phyloP scores from a whole-genome alignment of 2,329 filamentous ascomycete species.

The Pyrenophora tritici-repentis region DNA sequence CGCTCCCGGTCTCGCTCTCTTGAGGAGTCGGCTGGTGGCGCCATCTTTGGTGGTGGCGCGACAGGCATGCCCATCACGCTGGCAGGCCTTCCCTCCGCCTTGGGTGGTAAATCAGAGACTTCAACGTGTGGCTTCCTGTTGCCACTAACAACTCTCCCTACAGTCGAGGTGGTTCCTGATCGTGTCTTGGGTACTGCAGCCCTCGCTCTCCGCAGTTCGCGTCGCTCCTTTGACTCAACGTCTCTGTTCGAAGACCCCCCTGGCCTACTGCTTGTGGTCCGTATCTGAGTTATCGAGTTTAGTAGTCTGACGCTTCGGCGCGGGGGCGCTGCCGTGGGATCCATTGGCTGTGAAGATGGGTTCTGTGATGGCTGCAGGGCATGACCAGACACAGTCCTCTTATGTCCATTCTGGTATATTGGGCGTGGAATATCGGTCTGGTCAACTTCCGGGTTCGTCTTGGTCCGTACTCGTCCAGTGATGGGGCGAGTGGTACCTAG shows the following conservation, averaged over 20 bases:
- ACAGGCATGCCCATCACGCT: slow-evolving; percentile 37
- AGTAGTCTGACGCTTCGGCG: slow-evolving; percentile 53
- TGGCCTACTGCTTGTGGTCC: slow-evolving; percentile 67
- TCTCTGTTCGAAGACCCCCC: slow-evolving; percentile 59
- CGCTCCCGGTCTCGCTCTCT: slow-evolving; percentile 70
- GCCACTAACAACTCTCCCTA: slow-evolving; percentile 86
- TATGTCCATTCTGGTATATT: slow-evolving; percentile 65
- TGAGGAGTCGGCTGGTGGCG: slow-evolving; percentile 59
- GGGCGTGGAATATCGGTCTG: slow-evolving; percentile 45
- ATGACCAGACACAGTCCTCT: slow-evolving; percentile 91
- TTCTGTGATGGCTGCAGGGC: slow-evolving; percentile 46
- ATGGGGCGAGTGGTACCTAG: slow-evolving; percentile 47
- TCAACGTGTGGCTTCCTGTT: slow-evolving; percentile 77
- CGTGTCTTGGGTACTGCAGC: slow-evolving; percentile 72
- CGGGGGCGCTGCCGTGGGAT: slow-evolving; percentile 51
- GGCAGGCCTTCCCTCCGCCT: slow-evolving; percentile 56
- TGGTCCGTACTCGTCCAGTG: slow-evolving; percentile 46
- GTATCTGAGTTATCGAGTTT: slow-evolving; percentile 59
- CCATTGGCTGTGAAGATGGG: slow-evolving; percentile 31
- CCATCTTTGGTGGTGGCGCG: slow-evolving; percentile 39
- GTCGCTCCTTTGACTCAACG: slow-evolving; percentile 63
- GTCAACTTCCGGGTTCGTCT: slow-evolving; percentile 49
- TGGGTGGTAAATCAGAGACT: slow-evolving; percentile 68
- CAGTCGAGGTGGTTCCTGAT: slow-evolving; percentile 67
- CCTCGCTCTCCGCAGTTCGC: slow-evolving; percentile 84